phyloP scores from a whole-genome alignment of 1,139 yeast genomes.

The Yamadazyma jaroonii region DNA sequence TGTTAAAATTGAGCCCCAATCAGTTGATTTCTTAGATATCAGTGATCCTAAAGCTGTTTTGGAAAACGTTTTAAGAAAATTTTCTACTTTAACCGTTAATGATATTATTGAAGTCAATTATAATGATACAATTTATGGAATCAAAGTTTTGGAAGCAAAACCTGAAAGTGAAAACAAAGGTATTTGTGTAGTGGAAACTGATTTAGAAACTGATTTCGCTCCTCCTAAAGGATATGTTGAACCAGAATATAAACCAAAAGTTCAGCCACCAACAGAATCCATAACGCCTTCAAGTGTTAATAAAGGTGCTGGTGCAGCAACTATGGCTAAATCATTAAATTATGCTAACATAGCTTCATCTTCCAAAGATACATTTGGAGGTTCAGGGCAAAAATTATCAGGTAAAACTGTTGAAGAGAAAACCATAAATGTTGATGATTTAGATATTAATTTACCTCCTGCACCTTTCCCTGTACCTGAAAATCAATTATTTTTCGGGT shows the following conservation, averaged over 20 bases:
- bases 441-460: slow-evolving; percentile 58
- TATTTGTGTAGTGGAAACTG: slow-evolving; percentile 95
- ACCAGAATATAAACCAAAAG: slow-evolving; percentile 56
- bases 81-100: slow-evolving; percentile 80
- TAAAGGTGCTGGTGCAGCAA: slow-evolving; percentile 54
- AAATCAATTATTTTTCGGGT: slow-evolving; percentile 91
- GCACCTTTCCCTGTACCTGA: slow-evolving; percentile 72
- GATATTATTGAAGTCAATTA: slow-evolving; percentile 86
- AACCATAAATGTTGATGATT: slow-evolving; percentile 29
- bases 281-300: slow-evolving; percentile 36
- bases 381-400: slow-evolving; percentile 71
- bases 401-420: slow-evolving; percentile 47
- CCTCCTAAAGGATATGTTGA: slow-evolving; percentile 99
- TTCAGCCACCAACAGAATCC: slow-evolving; percentile 30
- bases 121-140: slow-evolving; percentile 75
- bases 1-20: slow-evolving; percentile 94
- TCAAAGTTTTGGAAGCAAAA: slow-evolving; percentile 82
- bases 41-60: slow-evolving; percentile 95
- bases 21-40: slow-evolving; percentile 88
- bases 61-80: slow-evolving; percentile 86
- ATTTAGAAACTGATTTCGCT: slow-evolving; percentile 95
- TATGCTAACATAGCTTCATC: slow-evolving; percentile 59
- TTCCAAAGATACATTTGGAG: slow-evolving; percentile 41
- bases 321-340: slow-evolving; percentile 78
- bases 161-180: slow-evolving; percentile 67